Base-by-base conservation (phyloP, 169 alveolate species). In the Plasmodium coatneyi region DNA sequence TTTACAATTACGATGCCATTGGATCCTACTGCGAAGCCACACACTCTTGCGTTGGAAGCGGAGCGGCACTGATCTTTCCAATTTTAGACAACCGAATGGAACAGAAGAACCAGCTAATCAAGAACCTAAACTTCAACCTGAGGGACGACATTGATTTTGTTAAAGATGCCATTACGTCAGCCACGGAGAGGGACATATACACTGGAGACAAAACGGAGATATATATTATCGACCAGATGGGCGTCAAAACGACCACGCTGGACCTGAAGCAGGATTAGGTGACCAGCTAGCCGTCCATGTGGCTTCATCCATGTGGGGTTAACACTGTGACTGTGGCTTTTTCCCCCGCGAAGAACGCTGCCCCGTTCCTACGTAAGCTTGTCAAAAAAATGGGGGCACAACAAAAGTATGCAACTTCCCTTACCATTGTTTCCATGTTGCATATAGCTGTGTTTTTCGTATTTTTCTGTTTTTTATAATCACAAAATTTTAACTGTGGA, bases 111-210 rank as follows among this genome's bases (percentile, higher is more conserved):
- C 98, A 97, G 87, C 84, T 95, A 82, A 80, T 95, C 92, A 80
- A 96, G 39, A 87, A 87, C 70, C 2, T 60, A 0, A 41, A 87
- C 43, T 87, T 87, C 80, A 87, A 87, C 93, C 83, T 96, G 82
- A 91, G 84, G 81, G 97, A 96, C 14, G 97, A 95, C 39, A 98
- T 98, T 36, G 96, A 98, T 80, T 92, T 98, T 66, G 97, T 97
- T n/a, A 97, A 97, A 80, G 99, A 98, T 93, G 97, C 98, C 22
- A 96, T 98, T 94, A 97, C 98, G 32, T 96, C 98, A 76, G 98
- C 98, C 7, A 97, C 98, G 52, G 99, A 98, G 93, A 96, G 99
- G 92, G 99, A 98, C 90, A 98, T 98, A 41, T 97, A 97, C 93
- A 98, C 99, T 71, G 99, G 99, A 34, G 99, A 97, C 92, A 72